Conservation (phyloP, 2,329 filamentous ascomycete species). For the Coleophoma eucalyptorum region DNA sequence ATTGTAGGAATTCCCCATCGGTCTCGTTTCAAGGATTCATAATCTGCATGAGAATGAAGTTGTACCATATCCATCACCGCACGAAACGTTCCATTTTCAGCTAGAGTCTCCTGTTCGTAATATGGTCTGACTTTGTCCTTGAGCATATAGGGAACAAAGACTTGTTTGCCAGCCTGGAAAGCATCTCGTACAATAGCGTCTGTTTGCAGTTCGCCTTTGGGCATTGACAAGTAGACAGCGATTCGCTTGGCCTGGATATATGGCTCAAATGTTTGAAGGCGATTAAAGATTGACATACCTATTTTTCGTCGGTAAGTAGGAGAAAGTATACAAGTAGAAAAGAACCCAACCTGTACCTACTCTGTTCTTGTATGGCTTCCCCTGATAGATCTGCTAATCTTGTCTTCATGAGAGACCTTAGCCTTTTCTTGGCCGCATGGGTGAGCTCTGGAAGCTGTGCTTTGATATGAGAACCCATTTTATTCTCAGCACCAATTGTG, state of each 20-base stretch:
- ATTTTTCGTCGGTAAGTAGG: slow-evolving; percentile 10
- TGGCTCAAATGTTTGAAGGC: slow-evolving; percentile 63
- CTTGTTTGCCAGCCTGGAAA: slow-evolving; percentile 70
- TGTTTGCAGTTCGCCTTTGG: slow-evolving; percentile 80
- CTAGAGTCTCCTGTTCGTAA: slow-evolving; percentile 3
- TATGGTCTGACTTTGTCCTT: slow-evolving; percentile 37
- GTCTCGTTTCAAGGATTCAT: slow-evolving; percentile 71
- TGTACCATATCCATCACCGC: slow-evolving; percentile 96
- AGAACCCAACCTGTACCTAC: slow-evolving; percentile 42
- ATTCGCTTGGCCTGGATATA: slow-evolving; percentile 74
- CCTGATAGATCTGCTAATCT: slow-evolving; percentile 56
- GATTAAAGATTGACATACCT: slow-evolving; percentile 64
- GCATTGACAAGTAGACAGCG: slow-evolving; percentile 93
- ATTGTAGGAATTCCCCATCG: slow-evolving; percentile 95
- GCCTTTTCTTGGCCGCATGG: slow-evolving; percentile 67
- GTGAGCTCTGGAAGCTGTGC: no score
- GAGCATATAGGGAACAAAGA: slow-evolving; percentile 90
- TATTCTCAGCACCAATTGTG: no score
- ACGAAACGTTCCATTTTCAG: slow-evolving; percentile 32
- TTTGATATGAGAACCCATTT: no score
- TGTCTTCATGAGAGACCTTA: slow-evolving; percentile 67
- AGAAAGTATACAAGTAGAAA: neutral
- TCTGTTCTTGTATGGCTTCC: slow-evolving; percentile 65
- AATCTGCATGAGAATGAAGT: slow-evolving; percentile 70
- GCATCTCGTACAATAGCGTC: slow-evolving; percentile 78